Evolutionary conservation across 768 basidiomycete genomes (phyloP), one percentile per base, ranked within the genome.

Genomic region (Hortiboletus campestris): DNA sequence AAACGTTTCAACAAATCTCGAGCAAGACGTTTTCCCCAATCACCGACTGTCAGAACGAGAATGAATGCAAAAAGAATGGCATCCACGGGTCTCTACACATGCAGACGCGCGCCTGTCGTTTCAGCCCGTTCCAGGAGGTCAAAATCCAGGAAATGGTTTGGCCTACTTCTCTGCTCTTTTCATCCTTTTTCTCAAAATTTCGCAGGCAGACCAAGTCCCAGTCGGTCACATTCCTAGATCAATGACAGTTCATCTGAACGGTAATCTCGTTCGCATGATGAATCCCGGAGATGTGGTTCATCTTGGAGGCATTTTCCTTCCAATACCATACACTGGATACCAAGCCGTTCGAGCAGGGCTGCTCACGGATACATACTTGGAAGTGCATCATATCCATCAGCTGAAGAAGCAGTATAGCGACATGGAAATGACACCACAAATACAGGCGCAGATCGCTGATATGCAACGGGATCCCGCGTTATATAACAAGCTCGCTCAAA

Each of bases 201-300:
- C 39, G 0, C 63, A 94, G 94, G 91, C 96, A 25, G 96, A 98
- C 67, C 97, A 99, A 86, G 97, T 99, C 1, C 97, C 97, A 22
- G 96, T 99, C 45, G 97, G 97, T 5, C 97, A 99, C 70, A 99
- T 99, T 55, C 97, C 97, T 22, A 88, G 97, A 38, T 94, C 95
- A 3, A 98, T 98, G 97, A 94, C 94, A 0, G 72, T 97, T n/a
- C 94, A 99, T 67, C 79, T 98, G 34, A 86, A 92, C 60, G 97
- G 97, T 22, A 87, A 81, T 56, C 80, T 97, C 35, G 95, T 94
- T 9, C 89, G 97, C 32, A 78, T 82, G 55, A 87, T 98, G 85
- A 94, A 88, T 65, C 97, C 97, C 1, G 97, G 97, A 28, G 97
- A 99, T 67, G 88, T 97, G 31, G 89, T 98, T 43, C 87, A 98